Conservation (phyloP, 306 rosid species). For the Dalbergia oliveri region DNA sequence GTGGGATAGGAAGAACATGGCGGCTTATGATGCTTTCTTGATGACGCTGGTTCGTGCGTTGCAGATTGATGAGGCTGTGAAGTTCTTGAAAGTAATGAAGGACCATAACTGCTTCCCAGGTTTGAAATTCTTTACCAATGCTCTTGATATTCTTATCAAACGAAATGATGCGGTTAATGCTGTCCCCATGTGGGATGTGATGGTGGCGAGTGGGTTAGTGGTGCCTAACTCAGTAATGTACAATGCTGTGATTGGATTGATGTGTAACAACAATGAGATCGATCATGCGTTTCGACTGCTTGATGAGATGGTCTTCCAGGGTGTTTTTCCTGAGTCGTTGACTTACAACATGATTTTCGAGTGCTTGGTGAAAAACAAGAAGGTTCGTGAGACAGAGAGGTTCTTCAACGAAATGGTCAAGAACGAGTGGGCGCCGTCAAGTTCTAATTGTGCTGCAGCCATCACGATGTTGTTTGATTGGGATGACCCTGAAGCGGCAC, state of each 20-base stretch:
- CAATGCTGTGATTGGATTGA: constrained; percentile 73
- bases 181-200: constrained; percentile 65
- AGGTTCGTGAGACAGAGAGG: constrained; percentile 51
- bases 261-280: constrained; percentile 56
- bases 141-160: constrained; percentile 64
- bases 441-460: constrained; percentile 63
- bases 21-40: constrained; percentile 67
- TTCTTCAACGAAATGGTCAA: constrained; percentile 78
- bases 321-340: constrained; percentile 69
- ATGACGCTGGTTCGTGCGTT: constrained; percentile 53
- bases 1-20: constrained; percentile 57
- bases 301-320: constrained; percentile 69
- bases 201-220: constrained; percentile 55
- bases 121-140: constrained; percentile 66
- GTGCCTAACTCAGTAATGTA: constrained; percentile 68
- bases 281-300: constrained; percentile 60
- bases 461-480: constrained; percentile 67
- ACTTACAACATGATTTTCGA: constrained; percentile 76
- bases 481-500: constrained; percentile 75
- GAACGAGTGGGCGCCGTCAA: constrained; percentile 66
- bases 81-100: constrained; percentile 59
- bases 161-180: constrained; percentile 56
- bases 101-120: constrained; percentile 69
- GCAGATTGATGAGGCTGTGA: constrained; percentile 55
- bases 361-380: constrained; percentile 69